phyloP scores from a whole-genome alignment of 1,139 yeast species.

The Kodamaea sp. region DNA sequence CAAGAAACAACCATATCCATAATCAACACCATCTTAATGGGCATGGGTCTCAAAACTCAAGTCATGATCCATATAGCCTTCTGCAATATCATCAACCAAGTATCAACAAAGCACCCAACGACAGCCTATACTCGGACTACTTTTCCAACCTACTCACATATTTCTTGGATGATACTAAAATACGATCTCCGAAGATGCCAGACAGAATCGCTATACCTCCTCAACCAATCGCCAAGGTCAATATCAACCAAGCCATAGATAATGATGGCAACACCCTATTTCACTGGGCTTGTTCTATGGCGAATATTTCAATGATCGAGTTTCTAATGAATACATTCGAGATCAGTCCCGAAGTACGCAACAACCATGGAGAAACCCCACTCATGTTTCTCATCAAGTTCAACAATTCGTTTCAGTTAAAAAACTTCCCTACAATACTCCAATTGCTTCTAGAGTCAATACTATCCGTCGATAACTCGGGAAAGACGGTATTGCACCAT shows the following conservation, averaged over 20 bases:
- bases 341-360: constrained; percentile 64
- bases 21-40: constrained; percentile 5
- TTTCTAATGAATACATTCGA: constrained; percentile 60
- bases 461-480: constrained; percentile 65
- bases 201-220: constrained; percentile 41
- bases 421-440: constrained; percentile 70
- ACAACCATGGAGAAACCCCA: constrained; percentile 82
- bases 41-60: constrained; percentile 6
- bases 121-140: constrained; percentile 35
- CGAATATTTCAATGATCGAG: constrained; percentile 69
- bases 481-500: constrained; percentile 81
- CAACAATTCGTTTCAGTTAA: constrained; percentile 78
- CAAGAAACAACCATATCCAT: constrained; percentile 9
- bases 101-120: constrained; percentile 20
- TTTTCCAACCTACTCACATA: constrained; percentile 38
- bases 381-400: constrained; percentile 86
- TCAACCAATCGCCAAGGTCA: constrained; percentile 46
- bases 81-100: constrained; percentile 23
- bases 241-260: constrained; percentile 84
- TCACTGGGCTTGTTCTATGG: constrained; percentile 96
- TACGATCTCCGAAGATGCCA: constrained; percentile 26
- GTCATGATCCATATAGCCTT: constrained; percentile 21
- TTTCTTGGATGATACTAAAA: constrained; percentile 37
- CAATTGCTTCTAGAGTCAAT: constrained; percentile 78
- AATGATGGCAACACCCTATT: constrained; percentile 90